Conservation (phyloP, 768 basidiomycete species). For the Lentinula detonsa region DNA sequence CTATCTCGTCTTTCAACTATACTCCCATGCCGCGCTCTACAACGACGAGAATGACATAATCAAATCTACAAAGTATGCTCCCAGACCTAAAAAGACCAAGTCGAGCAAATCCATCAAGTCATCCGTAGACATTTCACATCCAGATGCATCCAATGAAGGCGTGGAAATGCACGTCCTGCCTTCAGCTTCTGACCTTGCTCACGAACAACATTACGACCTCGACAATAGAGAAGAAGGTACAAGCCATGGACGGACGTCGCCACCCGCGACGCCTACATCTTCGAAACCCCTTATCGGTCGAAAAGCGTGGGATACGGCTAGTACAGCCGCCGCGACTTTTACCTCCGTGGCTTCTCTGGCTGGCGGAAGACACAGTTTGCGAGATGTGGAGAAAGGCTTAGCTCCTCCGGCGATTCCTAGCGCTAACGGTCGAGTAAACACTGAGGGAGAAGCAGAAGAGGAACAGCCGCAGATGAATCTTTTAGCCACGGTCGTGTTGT, state of each 20-base stretch:
- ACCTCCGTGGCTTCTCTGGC: background rate
- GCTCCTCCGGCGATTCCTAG: background rate
- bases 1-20: conserved; percentile 53
- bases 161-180: background rate
- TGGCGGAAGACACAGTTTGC: conserved; percentile 12
- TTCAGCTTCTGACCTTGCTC: background rate
- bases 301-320: background rate
- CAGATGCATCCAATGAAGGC: background rate
- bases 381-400: conserved; percentile 1
- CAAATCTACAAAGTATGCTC: conserved; percentile 28
- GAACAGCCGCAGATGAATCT: conserved; percentile 33
- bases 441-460: conserved; percentile 22
- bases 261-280: background rate
- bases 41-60: conserved; percentile 28
- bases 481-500: conserved; percentile 25
- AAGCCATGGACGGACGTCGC: background rate
- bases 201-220: background rate
- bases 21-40: conserved; percentile 49
- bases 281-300: background rate
- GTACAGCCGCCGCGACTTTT: background rate
- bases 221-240: background rate
- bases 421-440: background rate
- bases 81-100: conserved; percentile 12
- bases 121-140: background rate
- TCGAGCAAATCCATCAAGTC: conserved; percentile 1